Base-by-base conservation (phyloP, 1,139 yeast genomes). In the Hyphopichia burtonii region DNA sequence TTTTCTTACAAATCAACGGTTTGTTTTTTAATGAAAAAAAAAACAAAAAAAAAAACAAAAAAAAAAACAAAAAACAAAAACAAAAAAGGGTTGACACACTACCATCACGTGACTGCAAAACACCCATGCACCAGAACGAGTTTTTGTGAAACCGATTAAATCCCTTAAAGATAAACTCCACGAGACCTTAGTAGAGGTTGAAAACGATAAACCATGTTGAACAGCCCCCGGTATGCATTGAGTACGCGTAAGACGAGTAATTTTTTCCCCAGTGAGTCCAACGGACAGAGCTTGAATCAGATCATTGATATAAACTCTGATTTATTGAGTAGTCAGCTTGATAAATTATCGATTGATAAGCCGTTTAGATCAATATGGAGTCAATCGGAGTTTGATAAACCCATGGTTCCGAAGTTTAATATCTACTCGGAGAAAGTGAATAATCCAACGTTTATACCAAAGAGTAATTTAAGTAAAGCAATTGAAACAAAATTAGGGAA, bases 401-500 rank as follows among this genome's bases (percentile, higher is more conserved):
- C 11, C 19, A 27, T 18, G 22, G 9, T 34, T 37, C 7, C 22
- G 34, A 34, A 30, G 25, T 7, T 27, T 7, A 61, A 61, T 44
- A 52, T 59, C 3, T 61, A 60, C 41, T 48, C 50, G 50, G 41
- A 44, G 8, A 49, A 55, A 36, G 56, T 60, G 18, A 57, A 56
- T 36, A 55, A 56, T 19, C 65, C 65, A 1, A 48, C 56, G 2
- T 63, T 63, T 42, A 49, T 61, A 19, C 65, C 66, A 9, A 45
- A 25, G 17, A 28, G 14, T 15, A 28, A 10, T n/a, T 41, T 41
- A n/a, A 36, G 16, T 28, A 25, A 14, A 4, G n/a, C 16, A 17
- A 23, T 12, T 19, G 36, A 12, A n/a, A 4, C 15, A 4, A 14
- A 36, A 12, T 18, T 11, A 3, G 31, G 23, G 5, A 20, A 20